Evolutionary conservation across 2,329 filamentous ascomycete species (phyloP).

Genomic region (Pezicula rhizophila): DNA sequence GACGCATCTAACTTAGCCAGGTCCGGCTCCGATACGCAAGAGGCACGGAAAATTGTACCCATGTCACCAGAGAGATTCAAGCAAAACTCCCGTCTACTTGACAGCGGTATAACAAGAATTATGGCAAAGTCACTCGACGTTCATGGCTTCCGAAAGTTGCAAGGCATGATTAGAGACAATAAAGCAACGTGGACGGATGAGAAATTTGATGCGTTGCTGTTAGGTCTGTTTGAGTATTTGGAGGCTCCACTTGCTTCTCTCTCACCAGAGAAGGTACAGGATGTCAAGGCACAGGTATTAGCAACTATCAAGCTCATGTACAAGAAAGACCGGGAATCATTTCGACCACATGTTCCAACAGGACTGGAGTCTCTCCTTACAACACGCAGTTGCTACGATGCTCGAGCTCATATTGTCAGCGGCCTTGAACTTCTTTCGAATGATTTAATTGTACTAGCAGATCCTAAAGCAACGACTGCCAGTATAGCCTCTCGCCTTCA

Average conservation of each 20-base stretch:
- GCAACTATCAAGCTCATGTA: slow-evolving; percentile 69
- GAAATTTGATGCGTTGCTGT: slow-evolving; percentile 61
- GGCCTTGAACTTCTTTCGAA: slow-evolving; percentile 69
- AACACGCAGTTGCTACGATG: slow-evolving; percentile 61
- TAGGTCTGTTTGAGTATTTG: slow-evolving; percentile 66
- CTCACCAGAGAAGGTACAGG: slow-evolving; percentile 58
- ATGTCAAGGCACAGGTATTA: slow-evolving; percentile 69
- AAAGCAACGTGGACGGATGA: slow-evolving; percentile 58
- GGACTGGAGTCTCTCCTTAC: slow-evolving; percentile 62
- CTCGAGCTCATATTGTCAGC: slow-evolving; percentile 64
- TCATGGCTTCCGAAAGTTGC: slow-evolving; percentile 73
- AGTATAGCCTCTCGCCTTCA: slow-evolving; percentile 46
- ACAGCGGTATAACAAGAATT: slow-evolving; percentile 70
- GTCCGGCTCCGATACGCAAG: slow-evolving; percentile 10
- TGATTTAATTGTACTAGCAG: slow-evolving; percentile 62
- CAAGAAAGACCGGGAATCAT: slow-evolving; percentile 58
- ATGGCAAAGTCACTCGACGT: slow-evolving; percentile 68
- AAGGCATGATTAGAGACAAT: slow-evolving; percentile 65
- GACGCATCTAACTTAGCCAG: slow-evolving; percentile 26
- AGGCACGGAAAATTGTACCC: slow-evolving; percentile 13
- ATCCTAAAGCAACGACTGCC: slow-evolving; percentile 52
- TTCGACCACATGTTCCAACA: slow-evolving; percentile 60
- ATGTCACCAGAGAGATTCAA: slow-evolving; percentile 46
- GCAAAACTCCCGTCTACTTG: slow-evolving; percentile 57
- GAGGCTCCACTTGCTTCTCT: slow-evolving; percentile 52